phyloP scores from a whole-genome alignment of 352 stramenopile genomes.

The Phytophthora ohioensis region DNA sequence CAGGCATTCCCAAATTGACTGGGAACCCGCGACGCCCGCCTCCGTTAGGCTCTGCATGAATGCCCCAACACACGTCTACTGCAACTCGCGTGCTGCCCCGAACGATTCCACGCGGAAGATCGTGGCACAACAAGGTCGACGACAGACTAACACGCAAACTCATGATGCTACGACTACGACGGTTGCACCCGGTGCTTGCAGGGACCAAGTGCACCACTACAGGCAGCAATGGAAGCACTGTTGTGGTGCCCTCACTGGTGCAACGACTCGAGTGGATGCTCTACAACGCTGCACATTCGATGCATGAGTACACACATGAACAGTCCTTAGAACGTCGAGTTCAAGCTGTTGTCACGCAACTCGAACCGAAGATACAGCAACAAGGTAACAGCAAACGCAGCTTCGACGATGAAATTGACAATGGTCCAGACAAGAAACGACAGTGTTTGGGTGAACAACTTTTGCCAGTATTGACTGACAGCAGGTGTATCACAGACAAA shows the following conservation, averaged over 20 bases:
- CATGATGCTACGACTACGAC: constrained; percentile 45
- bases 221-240: constrained; percentile 7
- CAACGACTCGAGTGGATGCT: constrained; percentile 81
- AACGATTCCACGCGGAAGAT: constrained; percentile 12
- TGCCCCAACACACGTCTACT: constrained; percentile 18
- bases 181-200: constrained; percentile 39
- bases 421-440: constrained; percentile 17
- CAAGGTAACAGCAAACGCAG: background rate
- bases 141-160: constrained; percentile 45
- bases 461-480: background rate
- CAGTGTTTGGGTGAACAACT: constrained; percentile 7
- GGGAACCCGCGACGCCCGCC: constrained; percentile 11
- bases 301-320: constrained; percentile 72
- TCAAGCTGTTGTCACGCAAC: constrained; percentile 70
- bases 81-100: constrained; percentile 15
- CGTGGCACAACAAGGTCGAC: constrained; percentile 42
- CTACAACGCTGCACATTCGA: constrained; percentile 68
- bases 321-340: constrained; percentile 73
- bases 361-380: constrained; percentile 38
- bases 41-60: constrained; percentile 25
- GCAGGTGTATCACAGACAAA: constrained; percentile 6
- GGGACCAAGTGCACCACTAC: constrained; percentile 20
- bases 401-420: background rate
- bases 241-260: constrained; percentile 47
- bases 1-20: constrained; percentile 27